Base-by-base conservation (phyloP, 345 rosid genomes). In the Lepidium aucheri region DNA sequence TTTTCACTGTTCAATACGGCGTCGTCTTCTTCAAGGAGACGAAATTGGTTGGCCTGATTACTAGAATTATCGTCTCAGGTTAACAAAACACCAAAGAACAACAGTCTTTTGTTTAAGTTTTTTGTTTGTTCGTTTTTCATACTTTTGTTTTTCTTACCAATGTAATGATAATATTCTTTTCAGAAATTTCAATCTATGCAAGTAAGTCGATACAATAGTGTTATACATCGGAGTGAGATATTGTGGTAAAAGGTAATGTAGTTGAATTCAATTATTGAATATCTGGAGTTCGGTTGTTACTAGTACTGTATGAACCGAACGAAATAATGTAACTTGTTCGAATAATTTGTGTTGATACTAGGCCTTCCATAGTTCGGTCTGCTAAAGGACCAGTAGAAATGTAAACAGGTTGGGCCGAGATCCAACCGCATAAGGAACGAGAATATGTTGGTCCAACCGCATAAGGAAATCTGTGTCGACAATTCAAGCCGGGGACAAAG, bases 161-260 rank as follows among this genome's bases (percentile, higher is more conserved):
- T 73, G 76, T 73, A 73, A 59, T 73, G 50, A 66, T 65, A 41
- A 51, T 66, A 73, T 73, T 59, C 67, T 43, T 65, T 73, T 30
- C 45, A 6, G 7, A 16, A 58, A 12, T 9, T 51, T 16, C 5
- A 73, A 58, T 65, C 42, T 42, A 57, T 73, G 76, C 67, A 28
- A 73, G 70, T 65, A 65, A 16, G 59, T 51, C 35, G 35, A 52
- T 65, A 58, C 33, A 34, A 2, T 11, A 9, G 7, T 24, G 3
- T 24, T 17, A 41, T 60, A 28, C 59, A 15, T 8, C 20, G 8
- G 13, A 9, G 13, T 22, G 24, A 4, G 16, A 45, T 10, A 15
- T 15, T 15, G 5, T 26, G 34, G 24, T 11, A 34, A 20, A 3
- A 14, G 34, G 26, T 11, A 35, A 33, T 33, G 18, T 59, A 42